Evolutionary conservation across 2,329 filamentous ascomycete genomes (phyloP), one percentile per base, ranked within the genome.

Genomic region (Claviceps sp.): DNA sequence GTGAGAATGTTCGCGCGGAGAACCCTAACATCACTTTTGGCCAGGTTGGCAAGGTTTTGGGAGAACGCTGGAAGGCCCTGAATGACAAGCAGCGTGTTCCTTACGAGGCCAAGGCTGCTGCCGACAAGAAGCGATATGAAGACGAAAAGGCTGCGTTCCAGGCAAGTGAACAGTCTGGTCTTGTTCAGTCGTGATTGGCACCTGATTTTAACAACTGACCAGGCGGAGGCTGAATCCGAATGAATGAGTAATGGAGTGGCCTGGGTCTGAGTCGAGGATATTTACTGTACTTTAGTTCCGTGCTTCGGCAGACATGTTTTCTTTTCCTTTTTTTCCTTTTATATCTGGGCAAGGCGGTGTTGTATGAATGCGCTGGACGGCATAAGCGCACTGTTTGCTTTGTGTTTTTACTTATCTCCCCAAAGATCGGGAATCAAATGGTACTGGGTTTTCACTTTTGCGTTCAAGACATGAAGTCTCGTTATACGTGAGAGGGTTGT

Each of bases 51-150:
- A 97, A 97, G 82, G 79, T 93, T 65, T 89, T 98, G 55, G 93
- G 93, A 73, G 90, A 96, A 81, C 86, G 87, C 76, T 98, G 93
- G 93, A 98, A 98, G 89, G 87, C 84, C 55, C 79, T 98, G 59
- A 87, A 81, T 72, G 89, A 95, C 62, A 89, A 93, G 79, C 88
- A 97, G 72, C 89, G 91, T 64, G 75, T 78, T 57, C 93, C 93
- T 11, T 98, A 97, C 66, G 91, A 97, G 74, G 87, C 88, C 69
- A 97, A 97, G 85, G 93, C 93, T 67, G 88, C 87, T 50, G 78
- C 85, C 58, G 93, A 98, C 75, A 98, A 97, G 88, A 95, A 97
- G 85, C 85, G 93, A 57, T 98, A 97, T 69, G 91, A 97, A 72
- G 88, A 95, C 62, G 89, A 97, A 81, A 98, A 98, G 81, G 84